phyloP scores from a whole-genome alignment of 176 grass and related monocot genomes.

The Oryza meyeriana region DNA sequence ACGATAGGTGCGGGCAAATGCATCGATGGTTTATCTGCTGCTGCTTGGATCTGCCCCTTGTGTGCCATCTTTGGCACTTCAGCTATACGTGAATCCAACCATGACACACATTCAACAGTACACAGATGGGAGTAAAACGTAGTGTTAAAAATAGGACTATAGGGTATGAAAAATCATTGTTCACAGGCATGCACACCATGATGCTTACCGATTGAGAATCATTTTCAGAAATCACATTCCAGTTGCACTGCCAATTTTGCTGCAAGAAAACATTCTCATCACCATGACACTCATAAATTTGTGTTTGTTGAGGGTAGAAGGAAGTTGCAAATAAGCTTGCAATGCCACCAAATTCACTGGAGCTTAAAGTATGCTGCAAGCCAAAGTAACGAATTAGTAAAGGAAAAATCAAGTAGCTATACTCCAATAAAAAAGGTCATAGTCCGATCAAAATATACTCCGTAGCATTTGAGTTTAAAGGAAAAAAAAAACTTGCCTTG shows the following conservation, averaged over 20 bases:
- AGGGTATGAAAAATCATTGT: not conserved
- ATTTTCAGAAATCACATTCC: conserved; percentile 26
- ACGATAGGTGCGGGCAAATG: not conserved
- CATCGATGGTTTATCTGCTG: not conserved
- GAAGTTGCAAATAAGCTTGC: conserved; percentile 41
- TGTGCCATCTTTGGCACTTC: not conserved
- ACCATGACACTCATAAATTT: conserved; percentile 29
- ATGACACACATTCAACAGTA: not conserved
- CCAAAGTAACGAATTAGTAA: conserved; percentile 5
- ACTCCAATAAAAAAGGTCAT: not conserved
- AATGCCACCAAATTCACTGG: conserved; percentile 32
- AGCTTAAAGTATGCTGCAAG: conserved; percentile 46
- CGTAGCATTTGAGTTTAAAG: not conserved
- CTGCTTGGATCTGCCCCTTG: not conserved
- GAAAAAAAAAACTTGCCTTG: not conserved
- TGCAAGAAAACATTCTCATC: conserved; percentile 40
- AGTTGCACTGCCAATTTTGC: conserved; percentile 37
- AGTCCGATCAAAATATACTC: not conserved
- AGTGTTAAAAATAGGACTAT: not conserved
- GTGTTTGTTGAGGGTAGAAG: conserved; percentile 38
- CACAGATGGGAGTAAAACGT: not conserved
- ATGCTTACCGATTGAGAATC: conserved; percentile 1
- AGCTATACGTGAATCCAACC: not conserved
- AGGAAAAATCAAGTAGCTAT: not conserved
- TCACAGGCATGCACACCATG: not conserved